Percentiles rank a stretch among this genome's conserved stretches.
phyloP scores from a whole-genome alignment of 2,329 filamentous ascomycete species.

The Claviceps quebecensis region DNA sequence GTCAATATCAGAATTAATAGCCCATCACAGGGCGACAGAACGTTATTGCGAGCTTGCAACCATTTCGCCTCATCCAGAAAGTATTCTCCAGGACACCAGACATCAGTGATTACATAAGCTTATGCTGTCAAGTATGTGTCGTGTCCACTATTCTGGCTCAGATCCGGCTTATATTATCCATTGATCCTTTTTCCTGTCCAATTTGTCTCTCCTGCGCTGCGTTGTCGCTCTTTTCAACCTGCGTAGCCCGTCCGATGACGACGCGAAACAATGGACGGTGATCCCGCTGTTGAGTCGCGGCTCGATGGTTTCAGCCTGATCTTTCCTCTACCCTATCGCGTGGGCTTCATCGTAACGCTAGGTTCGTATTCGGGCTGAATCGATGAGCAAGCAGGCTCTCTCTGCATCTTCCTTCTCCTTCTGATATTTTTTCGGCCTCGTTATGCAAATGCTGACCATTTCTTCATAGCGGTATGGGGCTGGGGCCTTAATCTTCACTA shows the following conservation, averaged over 20 bases:
- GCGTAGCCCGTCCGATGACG: conserved; percentile 3
- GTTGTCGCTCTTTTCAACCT: background rate
- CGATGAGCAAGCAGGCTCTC: background rate
- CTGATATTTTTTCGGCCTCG: background rate
- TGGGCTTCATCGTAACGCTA: conserved; percentile 72
- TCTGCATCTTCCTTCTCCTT: background rate
- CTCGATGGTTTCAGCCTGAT: conserved; percentile 79
- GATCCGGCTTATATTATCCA: no score
- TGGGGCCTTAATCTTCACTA: conserved; percentile 90
- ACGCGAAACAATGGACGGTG: conserved; percentile 48
- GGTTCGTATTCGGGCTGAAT: conserved; percentile 38
- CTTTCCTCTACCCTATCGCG: conserved; percentile 78
- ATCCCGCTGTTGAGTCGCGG: conserved; percentile 52
- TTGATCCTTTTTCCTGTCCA: no score
- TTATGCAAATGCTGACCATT: background rate
- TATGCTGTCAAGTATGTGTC: no score
- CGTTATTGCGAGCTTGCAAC: no score
- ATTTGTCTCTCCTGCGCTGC: background rate
- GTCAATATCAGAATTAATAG: no score
- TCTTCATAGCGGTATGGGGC: conserved; percentile 75
- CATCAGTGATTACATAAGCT: no score
- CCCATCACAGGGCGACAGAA: no score
- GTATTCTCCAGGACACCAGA: no score
- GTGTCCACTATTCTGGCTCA: no score
- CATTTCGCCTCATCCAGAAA: no score